phyloP scores from a whole-genome alignment of 2,329 filamentous ascomycete species.

The Alternaria gansuensis region DNA sequence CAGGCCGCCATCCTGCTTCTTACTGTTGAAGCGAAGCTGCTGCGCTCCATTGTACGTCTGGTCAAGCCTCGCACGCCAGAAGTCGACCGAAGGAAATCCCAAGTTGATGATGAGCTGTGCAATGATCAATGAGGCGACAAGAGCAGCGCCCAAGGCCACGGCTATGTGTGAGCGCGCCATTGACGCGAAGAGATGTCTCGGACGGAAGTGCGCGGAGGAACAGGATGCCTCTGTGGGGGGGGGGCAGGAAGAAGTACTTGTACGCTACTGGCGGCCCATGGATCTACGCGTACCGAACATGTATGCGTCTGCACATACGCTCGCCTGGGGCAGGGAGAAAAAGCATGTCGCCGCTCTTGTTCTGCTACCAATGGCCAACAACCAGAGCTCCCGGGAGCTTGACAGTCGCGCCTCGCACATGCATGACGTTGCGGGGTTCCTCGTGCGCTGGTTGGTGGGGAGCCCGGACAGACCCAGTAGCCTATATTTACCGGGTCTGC shows the following conservation, averaged over 20 bases:
- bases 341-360: neutral
- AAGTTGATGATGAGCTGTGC: slow-evolving; percentile 48
- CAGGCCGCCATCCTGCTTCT: slow-evolving; percentile 40
- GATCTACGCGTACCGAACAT: neutral
- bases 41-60: slow-evolving; percentile 31
- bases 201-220: slow-evolving; percentile 29
- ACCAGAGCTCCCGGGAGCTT: neutral
- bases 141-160: slow-evolving; percentile 50
- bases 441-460: slow-evolving; percentile 24
- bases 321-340: neutral
- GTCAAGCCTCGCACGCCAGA: slow-evolving; percentile 48
- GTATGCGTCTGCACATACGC: neutral
- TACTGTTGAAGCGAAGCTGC: slow-evolving; percentile 40
- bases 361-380: neutral
- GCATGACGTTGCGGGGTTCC: slow-evolving; percentile 27
- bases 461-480: slow-evolving; percentile 11
- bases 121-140: slow-evolving; percentile 46
- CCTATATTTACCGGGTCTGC: slow-evolving; percentile 25
- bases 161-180: slow-evolving; percentile 55
- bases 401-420: slow-evolving; percentile 1
- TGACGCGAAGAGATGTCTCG: slow-evolving; percentile 27
- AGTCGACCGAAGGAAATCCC: slow-evolving; percentile 49
- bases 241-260: slow-evolving; percentile 8
- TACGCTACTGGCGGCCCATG: slow-evolving; percentile 14
- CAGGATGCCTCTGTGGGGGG: slow-evolving; percentile 12